These are phyloP conservation scores for Fusarium graminum DNA, from an alignment of 2,329 filamentous ascomycete genomes.

Conservation along the genomic window DNA sequence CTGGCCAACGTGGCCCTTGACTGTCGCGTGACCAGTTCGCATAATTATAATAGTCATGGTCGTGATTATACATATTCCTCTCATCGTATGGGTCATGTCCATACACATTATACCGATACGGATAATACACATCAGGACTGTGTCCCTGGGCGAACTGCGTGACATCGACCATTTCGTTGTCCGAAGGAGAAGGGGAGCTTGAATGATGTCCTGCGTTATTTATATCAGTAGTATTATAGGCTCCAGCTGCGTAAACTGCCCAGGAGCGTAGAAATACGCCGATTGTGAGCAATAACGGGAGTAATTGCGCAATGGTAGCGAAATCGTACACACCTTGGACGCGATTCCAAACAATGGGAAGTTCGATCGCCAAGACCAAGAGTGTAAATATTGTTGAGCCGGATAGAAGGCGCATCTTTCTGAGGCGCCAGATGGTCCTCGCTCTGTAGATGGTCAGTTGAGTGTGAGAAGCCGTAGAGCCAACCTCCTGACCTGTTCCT, in stretches of 20 bases:
- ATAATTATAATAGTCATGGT: conserved; percentile 2
- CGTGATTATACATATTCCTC: background rate
- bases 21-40: background rate
- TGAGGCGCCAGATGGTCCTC: conserved; percentile 44
- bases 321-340: conserved; percentile 45
- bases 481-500: conserved; percentile 39
- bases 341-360: conserved; percentile 53
- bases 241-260: conserved; percentile 38
- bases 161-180: background rate
- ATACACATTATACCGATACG: conserved; percentile 4
- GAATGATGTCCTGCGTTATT: conserved; percentile 1
- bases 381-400: conserved; percentile 49
- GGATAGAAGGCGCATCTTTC: conserved; percentile 25
- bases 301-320: conserved; percentile 49
- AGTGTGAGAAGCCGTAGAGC: background rate
- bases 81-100: conserved; percentile 2
- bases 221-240: background rate
- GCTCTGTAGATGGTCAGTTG: conserved; percentile 23
- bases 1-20: conserved; percentile 26
- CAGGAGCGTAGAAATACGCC: conserved; percentile 49
- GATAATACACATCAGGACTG: background rate
- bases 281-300: conserved; percentile 52
- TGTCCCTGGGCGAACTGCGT: conserved; percentile 1
- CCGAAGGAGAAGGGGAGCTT: background rate
- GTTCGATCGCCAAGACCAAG: conserved; percentile 52